A percentile compares a stretch with the other conserved stretches of the same genome.
phyloP scores from a whole-genome alignment of 2,329 filamentous ascomycete species.

The Fusarium mangiferae region DNA sequence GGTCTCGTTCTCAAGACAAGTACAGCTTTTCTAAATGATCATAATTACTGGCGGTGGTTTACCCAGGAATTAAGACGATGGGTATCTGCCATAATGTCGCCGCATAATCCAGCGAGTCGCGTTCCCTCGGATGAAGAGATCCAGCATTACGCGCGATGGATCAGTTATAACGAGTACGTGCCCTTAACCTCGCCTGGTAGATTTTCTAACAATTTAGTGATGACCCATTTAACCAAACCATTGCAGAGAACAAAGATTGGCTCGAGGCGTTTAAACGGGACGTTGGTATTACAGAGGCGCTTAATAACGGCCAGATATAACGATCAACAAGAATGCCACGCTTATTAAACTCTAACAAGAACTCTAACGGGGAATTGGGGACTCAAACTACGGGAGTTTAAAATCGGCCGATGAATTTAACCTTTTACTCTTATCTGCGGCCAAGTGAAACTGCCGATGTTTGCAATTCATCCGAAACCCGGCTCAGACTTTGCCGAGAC shows the following conservation, averaged over 20 bases:
- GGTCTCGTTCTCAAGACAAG: constrained; percentile 27
- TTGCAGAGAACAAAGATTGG: constrained; percentile 42
- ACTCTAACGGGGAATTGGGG: background rate
- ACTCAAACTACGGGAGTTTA: background rate
- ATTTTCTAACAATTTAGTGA: constrained; percentile 28
- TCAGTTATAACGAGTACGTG: constrained; percentile 42
- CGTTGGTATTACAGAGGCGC: constrained; percentile 27
- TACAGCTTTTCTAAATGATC: constrained; percentile 38
- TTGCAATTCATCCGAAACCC: background rate
- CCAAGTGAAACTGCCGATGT: background rate
- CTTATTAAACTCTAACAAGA: background rate
- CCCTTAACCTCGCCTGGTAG: accelerated
- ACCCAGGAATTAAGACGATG: constrained; percentile 37
- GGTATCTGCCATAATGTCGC: constrained; percentile 41
- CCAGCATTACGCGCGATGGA: constrained; percentile 43
- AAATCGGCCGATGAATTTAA: background rate
- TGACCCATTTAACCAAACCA: constrained; percentile 43
- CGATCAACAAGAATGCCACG: background rate
- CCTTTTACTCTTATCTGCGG: background rate
- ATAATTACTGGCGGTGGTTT: constrained; percentile 40
- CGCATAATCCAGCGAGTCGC: constrained; percentile 38
- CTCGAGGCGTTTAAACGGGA: constrained; percentile 39
- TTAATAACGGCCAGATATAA: background rate
- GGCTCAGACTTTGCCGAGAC: background rate
- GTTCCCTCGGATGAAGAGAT: constrained; percentile 41